Evolutionary conservation across 768 basidiomycete genomes (phyloP).

Genomic region (Leccinum aurantiacum): DNA sequence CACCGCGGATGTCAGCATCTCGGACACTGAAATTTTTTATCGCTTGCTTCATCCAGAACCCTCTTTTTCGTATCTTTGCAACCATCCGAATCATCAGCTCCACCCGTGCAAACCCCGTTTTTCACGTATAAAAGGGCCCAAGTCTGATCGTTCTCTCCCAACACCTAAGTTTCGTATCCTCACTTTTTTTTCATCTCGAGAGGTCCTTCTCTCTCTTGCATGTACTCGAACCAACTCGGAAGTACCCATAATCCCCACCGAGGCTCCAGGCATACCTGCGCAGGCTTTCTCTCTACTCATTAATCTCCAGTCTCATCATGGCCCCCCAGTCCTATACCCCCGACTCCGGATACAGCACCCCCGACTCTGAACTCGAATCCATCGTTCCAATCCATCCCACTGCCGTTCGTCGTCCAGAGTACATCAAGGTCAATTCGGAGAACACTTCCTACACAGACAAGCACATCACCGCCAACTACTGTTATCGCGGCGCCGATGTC

Average conservation of each 20-base stretch:
- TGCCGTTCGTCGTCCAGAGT: constrained; percentile 71
- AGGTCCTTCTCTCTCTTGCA: constrained; percentile 55
- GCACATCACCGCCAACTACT: constrained; percentile 78
- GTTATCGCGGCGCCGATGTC: constrained; percentile 76
- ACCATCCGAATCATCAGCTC: not conserved
- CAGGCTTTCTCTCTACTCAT: constrained; percentile 59
- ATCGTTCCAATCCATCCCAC: constrained; percentile 79
- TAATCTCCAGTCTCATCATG: constrained; percentile 44
- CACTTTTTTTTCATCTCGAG: constrained; percentile 12
- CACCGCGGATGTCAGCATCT: constrained; percentile 6
- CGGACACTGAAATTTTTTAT: constrained; percentile 19
- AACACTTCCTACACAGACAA: constrained; percentile 81
- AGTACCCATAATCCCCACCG: constrained; percentile 86
- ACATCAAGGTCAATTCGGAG: constrained; percentile 79
- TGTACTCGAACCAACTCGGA: constrained; percentile 95
- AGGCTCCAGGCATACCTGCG: constrained; percentile 81
- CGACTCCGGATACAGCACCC: constrained; percentile 66
- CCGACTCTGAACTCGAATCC: constrained; percentile 69
- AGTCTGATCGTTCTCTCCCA: not conserved
- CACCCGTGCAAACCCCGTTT: constrained; percentile 18
- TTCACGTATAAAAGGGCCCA: constrained; percentile 28
- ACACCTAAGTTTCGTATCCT: not conserved
- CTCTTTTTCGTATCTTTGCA: constrained; percentile 19
- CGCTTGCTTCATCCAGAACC: constrained; percentile 8
- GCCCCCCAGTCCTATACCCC: constrained; percentile 41